Evolutionary conservation across 306 rosid species (phyloP).

Genomic region (Dryas alaskensis): DNA sequence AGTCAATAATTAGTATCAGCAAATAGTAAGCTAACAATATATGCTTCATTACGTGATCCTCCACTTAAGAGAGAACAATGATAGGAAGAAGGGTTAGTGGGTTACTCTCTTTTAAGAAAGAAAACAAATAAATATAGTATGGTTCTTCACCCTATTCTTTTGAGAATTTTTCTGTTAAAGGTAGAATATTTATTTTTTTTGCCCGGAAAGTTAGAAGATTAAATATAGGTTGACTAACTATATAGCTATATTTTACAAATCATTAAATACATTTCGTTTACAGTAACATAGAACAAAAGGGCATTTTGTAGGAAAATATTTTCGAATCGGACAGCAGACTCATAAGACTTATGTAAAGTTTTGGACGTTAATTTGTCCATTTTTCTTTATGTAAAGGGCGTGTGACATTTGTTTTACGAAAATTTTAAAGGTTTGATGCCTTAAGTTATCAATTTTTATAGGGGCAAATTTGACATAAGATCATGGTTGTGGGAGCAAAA

Average conservation of each 20-base stretch:
- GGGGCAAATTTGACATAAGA: too few species aligned
- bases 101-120: background rate
- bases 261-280: background rate
- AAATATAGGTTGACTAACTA: background rate
- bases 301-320: too few species aligned
- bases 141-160: background rate
- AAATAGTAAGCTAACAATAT: background rate
- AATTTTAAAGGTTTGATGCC: too few species aligned
- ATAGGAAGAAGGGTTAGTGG: background rate
- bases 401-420: too few species aligned
- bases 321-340: too few species aligned
- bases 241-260: background rate
- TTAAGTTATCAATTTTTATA: too few species aligned
- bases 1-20: background rate
- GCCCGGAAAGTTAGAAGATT: background rate
- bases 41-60: constrained; percentile 16
- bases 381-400: too few species aligned
- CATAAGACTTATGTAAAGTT: too few species aligned
- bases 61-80: constrained; percentile 18
- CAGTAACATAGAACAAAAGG: background rate
- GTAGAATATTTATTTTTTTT: too few species aligned
- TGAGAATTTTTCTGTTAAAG: background rate
- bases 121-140: background rate
- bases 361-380: too few species aligned
- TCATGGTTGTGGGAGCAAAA: too few species aligned